Conservation (phyloP, 352 stramenopile species). For the Phytophthora quininea region DNA sequence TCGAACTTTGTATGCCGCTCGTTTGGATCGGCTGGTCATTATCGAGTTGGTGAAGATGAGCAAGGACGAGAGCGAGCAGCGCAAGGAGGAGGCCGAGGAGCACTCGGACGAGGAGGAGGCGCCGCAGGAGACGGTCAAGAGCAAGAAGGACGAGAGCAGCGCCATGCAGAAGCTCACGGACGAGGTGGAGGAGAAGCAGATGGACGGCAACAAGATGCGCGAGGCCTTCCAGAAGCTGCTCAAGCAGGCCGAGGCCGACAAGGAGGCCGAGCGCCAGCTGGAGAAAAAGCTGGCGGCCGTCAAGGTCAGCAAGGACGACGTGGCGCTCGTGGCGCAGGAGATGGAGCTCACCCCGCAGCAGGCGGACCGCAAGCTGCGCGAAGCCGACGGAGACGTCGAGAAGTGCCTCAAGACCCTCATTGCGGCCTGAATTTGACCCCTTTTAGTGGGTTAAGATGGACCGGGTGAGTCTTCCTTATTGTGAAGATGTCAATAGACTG, state of each 20-base stretch:
- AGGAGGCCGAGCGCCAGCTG: constrained; percentile 74
- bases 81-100: constrained; percentile 45
- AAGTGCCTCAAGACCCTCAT: constrained; percentile 71
- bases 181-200: constrained; percentile 85
- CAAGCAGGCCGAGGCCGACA: constrained; percentile 86
- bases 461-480: neutral
- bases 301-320: constrained; percentile 85
- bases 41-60: constrained; percentile 6
- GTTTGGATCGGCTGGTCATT: constrained; percentile 23
- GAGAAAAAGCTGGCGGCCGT: constrained; percentile 84
- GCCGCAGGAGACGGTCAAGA: constrained; percentile 68
- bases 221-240: constrained; percentile 72
- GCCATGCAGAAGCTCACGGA: constrained; percentile 88
- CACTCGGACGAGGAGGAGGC: constrained; percentile 51
- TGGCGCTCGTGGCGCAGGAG: constrained; percentile 76
- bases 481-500: constrained; percentile 26
- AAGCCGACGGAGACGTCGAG: constrained; percentile 76
- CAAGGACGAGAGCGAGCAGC: neutral
- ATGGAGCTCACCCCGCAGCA: constrained; percentile 80
- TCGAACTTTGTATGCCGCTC: constrained; percentile 5
- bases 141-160: constrained; percentile 81
- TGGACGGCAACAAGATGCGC: constrained; percentile 92
- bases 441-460: neutral
- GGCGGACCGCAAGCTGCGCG: constrained; percentile 84
- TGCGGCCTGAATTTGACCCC: constrained; percentile 22